Evolutionary conservation across 306 rosid genomes (phyloP).

Genomic region (Rosa chinensis): DNA sequence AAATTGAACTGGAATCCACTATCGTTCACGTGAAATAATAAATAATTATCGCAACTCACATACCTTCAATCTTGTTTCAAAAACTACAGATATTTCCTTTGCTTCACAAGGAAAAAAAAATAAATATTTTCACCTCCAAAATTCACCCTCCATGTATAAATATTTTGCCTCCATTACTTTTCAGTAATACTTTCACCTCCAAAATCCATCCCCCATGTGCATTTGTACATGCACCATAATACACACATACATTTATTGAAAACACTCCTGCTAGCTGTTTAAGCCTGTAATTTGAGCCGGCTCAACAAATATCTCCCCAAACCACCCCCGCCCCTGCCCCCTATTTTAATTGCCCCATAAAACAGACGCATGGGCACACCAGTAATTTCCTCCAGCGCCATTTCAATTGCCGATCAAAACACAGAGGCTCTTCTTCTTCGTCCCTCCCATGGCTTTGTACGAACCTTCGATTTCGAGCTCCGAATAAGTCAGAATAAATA

Average conservation of each 20-base stretch:
- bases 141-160: neutral
- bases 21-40: neutral
- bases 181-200: too few species aligned
- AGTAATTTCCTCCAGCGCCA: constrained; percentile 40
- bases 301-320: constrained; percentile 21
- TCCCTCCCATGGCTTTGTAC: constrained; percentile 66
- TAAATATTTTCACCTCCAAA: neutral
- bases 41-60: neutral
- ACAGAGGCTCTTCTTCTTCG: constrained; percentile 55
- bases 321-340: constrained; percentile 19
- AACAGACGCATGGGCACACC: constrained; percentile 37
- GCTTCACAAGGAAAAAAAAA: neutral
- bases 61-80: neutral
- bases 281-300: constrained; percentile 27
- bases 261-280: constrained; percentile 18
- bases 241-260: neutral
- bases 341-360: neutral
- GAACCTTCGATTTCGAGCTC: constrained; percentile 72
- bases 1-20: neutral
- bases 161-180: too few species aligned
- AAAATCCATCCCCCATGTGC: constrained; percentile 6
- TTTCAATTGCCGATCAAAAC: constrained; percentile 77
- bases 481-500: constrained; percentile 36
- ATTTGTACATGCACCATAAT: neutral
- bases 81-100: neutral